phyloP scores from a whole-genome alignment of 345 rosid genomes.

The Bretschneidera sinensis region DNA sequence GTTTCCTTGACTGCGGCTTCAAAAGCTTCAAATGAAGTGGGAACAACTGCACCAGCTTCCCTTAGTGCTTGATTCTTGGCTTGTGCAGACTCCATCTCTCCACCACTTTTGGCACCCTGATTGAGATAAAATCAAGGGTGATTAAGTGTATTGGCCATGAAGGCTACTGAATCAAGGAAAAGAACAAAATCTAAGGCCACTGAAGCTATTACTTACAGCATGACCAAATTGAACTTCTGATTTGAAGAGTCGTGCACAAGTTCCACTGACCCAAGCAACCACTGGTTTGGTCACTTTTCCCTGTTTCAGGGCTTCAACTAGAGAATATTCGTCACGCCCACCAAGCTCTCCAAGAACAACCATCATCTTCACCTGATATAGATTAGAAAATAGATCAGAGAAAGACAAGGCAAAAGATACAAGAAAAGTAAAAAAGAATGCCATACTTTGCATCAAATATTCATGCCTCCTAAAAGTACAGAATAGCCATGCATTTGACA shows the following conservation, averaged over 20 bases:
- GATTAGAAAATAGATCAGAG: conserved; percentile 12
- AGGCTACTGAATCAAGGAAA: neutral
- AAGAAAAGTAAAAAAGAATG: neutral
- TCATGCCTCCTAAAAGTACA: neutral
- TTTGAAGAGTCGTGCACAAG: conserved; percentile 94
- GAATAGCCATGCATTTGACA: neutral
- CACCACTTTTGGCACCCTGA: conserved; percentile 99
- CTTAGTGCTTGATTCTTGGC: conserved; percentile 91
- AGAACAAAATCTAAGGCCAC: conserved; percentile 3
- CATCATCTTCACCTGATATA: conserved; percentile 73
- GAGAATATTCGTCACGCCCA: conserved; percentile 92
- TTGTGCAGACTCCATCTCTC: conserved; percentile 97
- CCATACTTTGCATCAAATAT: neutral
- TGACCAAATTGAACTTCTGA: conserved; percentile 99
- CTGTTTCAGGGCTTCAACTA: conserved; percentile 90
- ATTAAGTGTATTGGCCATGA: conserved; percentile 7
- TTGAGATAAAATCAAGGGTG: conserved; percentile 14
- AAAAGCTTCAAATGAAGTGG: conserved; percentile 84
- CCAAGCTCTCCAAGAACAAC: conserved; percentile 99
- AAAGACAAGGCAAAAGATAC: neutral
- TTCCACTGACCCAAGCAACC: conserved; percentile 99
- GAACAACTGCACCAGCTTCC: conserved; percentile 90
- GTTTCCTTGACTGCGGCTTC: conserved; percentile 78
- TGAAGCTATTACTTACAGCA: conserved; percentile 64
- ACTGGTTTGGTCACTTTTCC: conserved; percentile 93